A percentile compares a stretch with the other conserved stretches of the same genome.
Conservation (phyloP, 495 filamentous ascomycete genomes). For the Copromyces sp. region DNA sequence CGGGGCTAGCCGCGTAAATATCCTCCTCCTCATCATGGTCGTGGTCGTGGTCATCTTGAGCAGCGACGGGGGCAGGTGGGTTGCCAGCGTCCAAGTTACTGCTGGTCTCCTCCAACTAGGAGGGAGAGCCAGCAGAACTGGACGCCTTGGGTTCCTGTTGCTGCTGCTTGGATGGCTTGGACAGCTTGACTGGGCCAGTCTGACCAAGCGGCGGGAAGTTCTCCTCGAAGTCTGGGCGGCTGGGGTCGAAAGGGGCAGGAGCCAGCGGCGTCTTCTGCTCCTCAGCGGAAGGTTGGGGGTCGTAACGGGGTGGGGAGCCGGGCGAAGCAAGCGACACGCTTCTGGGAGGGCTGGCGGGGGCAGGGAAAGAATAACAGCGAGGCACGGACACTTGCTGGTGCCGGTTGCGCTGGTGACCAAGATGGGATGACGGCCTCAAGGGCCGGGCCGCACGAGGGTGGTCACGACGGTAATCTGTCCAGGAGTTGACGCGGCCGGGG, state of each 20-base stretch:
- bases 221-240: not conserved
- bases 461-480: not conserved
- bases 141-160: not conserved
- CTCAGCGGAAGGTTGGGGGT: not conserved
- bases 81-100: not conserved
- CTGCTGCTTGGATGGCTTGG: not conserved
- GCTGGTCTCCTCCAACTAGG: not conserved
- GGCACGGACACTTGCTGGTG: not conserved
- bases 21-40: not conserved
- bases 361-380: not conserved
- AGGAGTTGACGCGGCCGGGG: not conserved
- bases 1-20: not conserved
- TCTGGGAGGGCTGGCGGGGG: not conserved
- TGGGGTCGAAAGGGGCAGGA: not conserved
- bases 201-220: not conserved
- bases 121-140: not conserved
- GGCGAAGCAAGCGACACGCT: not conserved
- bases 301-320: not conserved
- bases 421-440: not conserved
- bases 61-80: not conserved
- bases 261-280: not conserved
- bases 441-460: not conserved
- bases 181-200: not conserved
- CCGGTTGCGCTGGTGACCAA: not conserved
- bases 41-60: not conserved